These are phyloP conservation scores for Eragrostis curvula DNA, from an alignment of 176 grass and related monocot species.

Conservation along the genomic window DNA sequence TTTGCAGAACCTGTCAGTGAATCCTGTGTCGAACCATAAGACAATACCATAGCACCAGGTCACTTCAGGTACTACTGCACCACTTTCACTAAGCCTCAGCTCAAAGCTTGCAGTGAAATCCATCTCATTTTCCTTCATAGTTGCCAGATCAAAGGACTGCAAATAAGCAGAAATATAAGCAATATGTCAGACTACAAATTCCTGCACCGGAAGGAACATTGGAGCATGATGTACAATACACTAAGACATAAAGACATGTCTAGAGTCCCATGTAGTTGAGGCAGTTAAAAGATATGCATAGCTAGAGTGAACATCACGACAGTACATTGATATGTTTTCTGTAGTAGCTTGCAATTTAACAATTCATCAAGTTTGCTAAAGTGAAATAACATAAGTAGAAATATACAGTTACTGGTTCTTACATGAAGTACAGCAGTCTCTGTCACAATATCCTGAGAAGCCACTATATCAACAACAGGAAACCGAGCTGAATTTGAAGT, in stretches of 20 bases:
- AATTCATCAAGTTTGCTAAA: neutral
- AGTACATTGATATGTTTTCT: neutral
- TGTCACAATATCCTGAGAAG: constrained; percentile 76
- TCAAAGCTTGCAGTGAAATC: constrained; percentile 88
- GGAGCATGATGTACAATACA: constrained; percentile 14
- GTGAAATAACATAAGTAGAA: constrained; percentile 19
- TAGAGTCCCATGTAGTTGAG: neutral
- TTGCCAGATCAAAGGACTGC: constrained; percentile 83
- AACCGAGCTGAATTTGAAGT: constrained; percentile 55
- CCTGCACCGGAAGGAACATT: constrained; percentile 2
- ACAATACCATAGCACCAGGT: constrained; percentile 83
- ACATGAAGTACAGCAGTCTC: constrained; percentile 75
- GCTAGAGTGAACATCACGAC: neutral
- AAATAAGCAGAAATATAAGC: constrained; percentile 21
- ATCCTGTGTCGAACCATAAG: constrained; percentile 87
- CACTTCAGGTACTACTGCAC: neutral
- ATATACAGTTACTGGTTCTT: constrained; percentile 42
- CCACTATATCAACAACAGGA: constrained; percentile 77
- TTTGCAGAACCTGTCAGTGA: constrained; percentile 88
- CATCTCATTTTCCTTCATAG: constrained; percentile 83
- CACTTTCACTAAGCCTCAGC: constrained; percentile 53
- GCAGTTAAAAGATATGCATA: constrained; percentile 4
- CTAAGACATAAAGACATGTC: neutral
- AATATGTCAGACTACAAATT: constrained; percentile 30
- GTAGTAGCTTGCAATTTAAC: neutral